Conservation (phyloP, 768 basidiomycete species). For the Tulasnella sp. region DNA sequence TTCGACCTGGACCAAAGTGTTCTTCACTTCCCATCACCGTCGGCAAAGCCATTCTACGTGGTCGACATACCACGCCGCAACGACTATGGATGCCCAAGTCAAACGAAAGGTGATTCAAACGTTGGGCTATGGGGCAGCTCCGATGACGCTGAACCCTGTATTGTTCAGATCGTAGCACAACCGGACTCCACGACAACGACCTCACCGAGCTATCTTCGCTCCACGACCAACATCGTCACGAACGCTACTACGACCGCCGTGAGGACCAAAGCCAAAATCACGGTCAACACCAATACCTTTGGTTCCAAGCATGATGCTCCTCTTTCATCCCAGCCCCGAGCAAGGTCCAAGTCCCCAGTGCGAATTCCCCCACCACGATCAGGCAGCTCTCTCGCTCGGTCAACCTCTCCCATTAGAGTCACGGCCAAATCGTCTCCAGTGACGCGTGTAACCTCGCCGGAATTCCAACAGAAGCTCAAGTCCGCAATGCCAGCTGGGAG, state of each 20-base stretch:
- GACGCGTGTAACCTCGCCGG: not conserved
- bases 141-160: not conserved
- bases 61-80: not conserved
- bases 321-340: not conserved
- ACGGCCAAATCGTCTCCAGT: not conserved
- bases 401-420: not conserved
- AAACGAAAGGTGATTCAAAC: not conserved
- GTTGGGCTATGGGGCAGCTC: not conserved
- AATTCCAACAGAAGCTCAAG: not conserved
- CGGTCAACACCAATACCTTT: not conserved
- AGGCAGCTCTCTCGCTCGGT: not conserved
- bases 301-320: not conserved
- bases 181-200: not conserved
- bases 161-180: not conserved
- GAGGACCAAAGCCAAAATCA: not conserved
- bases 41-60: not conserved
- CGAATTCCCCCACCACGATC: not conserved
- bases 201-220: not conserved
- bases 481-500: not conserved
- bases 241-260: not conserved
- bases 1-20: not conserved
- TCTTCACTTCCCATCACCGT: not conserved
- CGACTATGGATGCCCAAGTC: not conserved
- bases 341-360: not conserved
- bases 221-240: not conserved